Conservation (phyloP, 805 yeast genomes). For the Candida pini region DNA sequence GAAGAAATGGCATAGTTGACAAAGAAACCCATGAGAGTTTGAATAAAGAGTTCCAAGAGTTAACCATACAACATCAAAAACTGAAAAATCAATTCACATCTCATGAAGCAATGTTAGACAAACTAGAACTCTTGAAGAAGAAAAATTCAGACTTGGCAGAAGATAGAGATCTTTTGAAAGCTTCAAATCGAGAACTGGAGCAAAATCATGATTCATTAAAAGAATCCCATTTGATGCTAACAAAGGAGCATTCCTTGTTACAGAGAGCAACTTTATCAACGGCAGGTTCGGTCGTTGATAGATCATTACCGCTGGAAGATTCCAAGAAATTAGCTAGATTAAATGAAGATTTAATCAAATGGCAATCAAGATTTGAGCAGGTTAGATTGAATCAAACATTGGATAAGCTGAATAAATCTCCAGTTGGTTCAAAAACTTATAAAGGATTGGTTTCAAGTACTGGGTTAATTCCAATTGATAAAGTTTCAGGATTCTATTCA, state of each 20-base stretch:
- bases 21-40: slow-evolving; percentile 1
- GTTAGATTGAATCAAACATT: slow-evolving; percentile 28
- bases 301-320: no score
- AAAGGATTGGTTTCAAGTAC: slow-evolving; percentile 2
- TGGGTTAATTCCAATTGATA: slow-evolving; percentile 14
- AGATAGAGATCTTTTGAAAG: no score
- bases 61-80: neutral
- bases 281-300: no score
- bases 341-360: slow-evolving; percentile 28
- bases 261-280: no score
- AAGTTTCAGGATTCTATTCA: slow-evolving; percentile 42
- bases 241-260: no score
- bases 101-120: no score
- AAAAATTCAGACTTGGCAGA: neutral
- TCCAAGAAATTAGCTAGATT: no score
- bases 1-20: neutral
- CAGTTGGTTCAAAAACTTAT: slow-evolving; percentile 1
- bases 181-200: neutral
- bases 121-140: neutral
- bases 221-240: no score
- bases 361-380: slow-evolving; percentile 49
- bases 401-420: slow-evolving; percentile 5
- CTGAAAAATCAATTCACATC: no score
- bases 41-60: neutral
- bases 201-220: no score